These are phyloP conservation scores for Puccinia coronata DNA, from an alignment of 1,284 basidiomycete genomes.

Conservation along the genomic window DNA sequence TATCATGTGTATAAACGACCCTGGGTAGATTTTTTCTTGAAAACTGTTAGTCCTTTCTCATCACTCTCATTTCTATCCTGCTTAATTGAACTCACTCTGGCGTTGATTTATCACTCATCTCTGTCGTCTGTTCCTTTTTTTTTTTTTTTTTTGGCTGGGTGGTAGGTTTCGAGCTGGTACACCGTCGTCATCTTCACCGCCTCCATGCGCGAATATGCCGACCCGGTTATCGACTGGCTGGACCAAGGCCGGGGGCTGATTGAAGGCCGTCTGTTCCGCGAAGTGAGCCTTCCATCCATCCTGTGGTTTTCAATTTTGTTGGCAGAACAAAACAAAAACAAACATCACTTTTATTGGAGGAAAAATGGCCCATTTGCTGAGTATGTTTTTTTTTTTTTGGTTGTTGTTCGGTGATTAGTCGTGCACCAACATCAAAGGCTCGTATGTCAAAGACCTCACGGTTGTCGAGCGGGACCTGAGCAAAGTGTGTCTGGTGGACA, in stretches of 20 bases:
- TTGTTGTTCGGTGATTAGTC: no score
- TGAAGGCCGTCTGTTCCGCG: slow-evolving; percentile 82
- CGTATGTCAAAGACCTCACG: slow-evolving; percentile 89
- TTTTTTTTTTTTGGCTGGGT: slow-evolving; percentile 44
- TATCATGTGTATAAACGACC: slow-evolving; percentile 99
- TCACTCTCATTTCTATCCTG: slow-evolving; percentile 15
- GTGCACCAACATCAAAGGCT: slow-evolving; percentile 87
- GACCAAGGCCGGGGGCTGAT: slow-evolving; percentile 86
- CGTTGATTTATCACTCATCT: no score
- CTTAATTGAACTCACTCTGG: slow-evolving; percentile 65
- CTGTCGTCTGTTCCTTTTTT: no score
- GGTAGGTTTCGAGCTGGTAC: slow-evolving; percentile 94
- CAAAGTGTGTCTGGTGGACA: slow-evolving; percentile 90
- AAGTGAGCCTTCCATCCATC: slow-evolving; percentile 70
- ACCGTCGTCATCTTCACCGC: slow-evolving; percentile 98
- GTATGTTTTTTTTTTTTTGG: no score
- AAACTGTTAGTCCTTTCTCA: slow-evolving; percentile 68
- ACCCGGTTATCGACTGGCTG: slow-evolving; percentile 99
- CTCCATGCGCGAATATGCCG: slow-evolving; percentile 97
- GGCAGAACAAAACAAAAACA: no score
- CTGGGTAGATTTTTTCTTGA: slow-evolving; percentile 90
- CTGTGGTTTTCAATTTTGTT: no score
- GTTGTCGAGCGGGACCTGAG: slow-evolving; percentile 85
- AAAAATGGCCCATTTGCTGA: no score
- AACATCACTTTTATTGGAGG: no score